These are phyloP conservation scores for Allium cepa DNA, from an alignment of 106 monocot species.

Conservation along the genomic window DNA sequence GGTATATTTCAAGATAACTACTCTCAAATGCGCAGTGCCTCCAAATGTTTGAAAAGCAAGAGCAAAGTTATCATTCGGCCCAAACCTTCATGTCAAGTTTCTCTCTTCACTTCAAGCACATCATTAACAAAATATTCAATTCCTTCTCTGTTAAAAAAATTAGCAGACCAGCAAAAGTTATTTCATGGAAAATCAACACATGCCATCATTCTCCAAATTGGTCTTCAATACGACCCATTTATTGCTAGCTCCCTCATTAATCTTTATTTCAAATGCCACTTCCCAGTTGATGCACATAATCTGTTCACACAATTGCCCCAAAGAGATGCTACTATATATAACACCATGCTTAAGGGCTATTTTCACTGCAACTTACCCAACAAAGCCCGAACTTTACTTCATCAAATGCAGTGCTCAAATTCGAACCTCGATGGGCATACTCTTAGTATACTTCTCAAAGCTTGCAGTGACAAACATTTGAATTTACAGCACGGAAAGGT, in stretches of 20 bases:
- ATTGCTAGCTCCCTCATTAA: constrained; percentile 33
- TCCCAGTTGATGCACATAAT: constrained; percentile 9
- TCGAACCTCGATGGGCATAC: constrained; percentile 15
- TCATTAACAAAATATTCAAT: constrained; percentile 10
- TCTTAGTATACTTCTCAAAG: constrained; percentile 23
- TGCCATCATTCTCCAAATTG: constrained; percentile 12
- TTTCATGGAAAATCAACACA: constrained; percentile 22
- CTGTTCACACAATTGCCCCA: constrained; percentile 24
- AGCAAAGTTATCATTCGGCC: background rate
- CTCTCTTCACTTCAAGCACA: background rate
- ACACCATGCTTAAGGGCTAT: constrained; percentile 19
- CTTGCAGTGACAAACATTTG: constrained; percentile 5
- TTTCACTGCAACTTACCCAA: background rate
- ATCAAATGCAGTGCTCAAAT: constrained; percentile 17
- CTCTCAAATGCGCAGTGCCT: too few species aligned
- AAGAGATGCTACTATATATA: constrained; percentile 24
- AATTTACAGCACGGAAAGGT: constrained; percentile 2
- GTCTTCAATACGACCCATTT: constrained; percentile 24
- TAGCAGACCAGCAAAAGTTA: constrained; percentile 13
- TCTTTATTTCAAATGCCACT: constrained; percentile 20
- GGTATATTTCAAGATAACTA: too few species aligned
- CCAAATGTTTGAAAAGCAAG: too few species aligned
- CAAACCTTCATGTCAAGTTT: background rate
- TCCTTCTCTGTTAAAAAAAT: constrained; percentile 28
- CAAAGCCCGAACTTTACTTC: constrained; percentile 6